These are phyloP conservation scores for Scedosporium boydii DNA, from an alignment of 2,329 filamentous ascomycete species.

Conservation along the genomic window DNA sequence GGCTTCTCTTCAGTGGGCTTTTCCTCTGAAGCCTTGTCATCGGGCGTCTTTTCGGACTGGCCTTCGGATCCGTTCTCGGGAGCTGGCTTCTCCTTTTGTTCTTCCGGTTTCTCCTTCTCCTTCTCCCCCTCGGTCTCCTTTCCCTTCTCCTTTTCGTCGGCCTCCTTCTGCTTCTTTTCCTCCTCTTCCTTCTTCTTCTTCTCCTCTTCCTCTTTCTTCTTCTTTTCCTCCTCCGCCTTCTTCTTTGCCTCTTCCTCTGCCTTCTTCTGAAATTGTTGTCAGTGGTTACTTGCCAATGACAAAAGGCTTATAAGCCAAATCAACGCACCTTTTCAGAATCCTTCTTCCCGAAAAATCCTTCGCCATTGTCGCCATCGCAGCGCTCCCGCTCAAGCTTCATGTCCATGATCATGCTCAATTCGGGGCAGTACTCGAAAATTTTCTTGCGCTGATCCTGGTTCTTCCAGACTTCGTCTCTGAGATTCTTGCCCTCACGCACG, in stretches of 20 bases:
- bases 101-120: slow-evolving; percentile 1
- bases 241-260: background rate
- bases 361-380: slow-evolving; percentile 26
- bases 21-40: background rate
- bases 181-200: slow-evolving; percentile 2
- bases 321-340: slow-evolving; percentile 6
- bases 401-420: slow-evolving; percentile 43
- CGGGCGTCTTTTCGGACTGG: background rate
- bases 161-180: background rate
- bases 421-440: slow-evolving; percentile 47
- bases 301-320: background rate
- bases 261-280: background rate
- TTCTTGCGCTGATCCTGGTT: slow-evolving; percentile 29
- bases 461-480: slow-evolving; percentile 37
- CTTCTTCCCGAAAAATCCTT: slow-evolving; percentile 14
- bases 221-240: background rate
- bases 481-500: slow-evolving; percentile 28
- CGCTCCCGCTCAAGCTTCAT: slow-evolving; percentile 45
- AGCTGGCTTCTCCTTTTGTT: background rate
- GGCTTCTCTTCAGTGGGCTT: background rate
- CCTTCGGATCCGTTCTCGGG: background rate
- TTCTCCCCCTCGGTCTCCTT: slow-evolving; percentile 5
- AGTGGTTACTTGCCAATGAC: background rate
- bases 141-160: slow-evolving; percentile 8
- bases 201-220: slow-evolving; percentile 1